Evolutionary conservation across 2,329 filamentous ascomycete species (phyloP), one percentile per base, ranked within the genome.

Genomic region (Acarospora socialis): DNA sequence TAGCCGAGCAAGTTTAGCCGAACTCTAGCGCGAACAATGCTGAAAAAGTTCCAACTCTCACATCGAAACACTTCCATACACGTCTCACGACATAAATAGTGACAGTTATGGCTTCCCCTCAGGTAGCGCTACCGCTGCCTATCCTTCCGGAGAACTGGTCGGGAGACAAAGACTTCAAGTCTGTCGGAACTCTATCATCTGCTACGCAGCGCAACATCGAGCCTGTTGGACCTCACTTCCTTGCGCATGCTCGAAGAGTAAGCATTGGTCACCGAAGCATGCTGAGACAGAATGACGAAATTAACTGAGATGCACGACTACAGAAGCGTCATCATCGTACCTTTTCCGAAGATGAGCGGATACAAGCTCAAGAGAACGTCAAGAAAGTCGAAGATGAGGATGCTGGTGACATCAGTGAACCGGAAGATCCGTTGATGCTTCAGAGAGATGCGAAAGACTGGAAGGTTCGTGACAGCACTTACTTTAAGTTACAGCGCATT

Each of bases 281-380:
- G 23, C 23, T 25, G 16, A 5, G 3, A 25, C 23, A 4, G 16
- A 15, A 24, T 13, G 7, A 15, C 23, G 16, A 8, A 10, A 25
- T 10, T 10, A 7, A 1, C 16, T 12, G 23, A 25, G 23, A 16
- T 39, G 9, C 34, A 32, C 36, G 12, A 1, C 17, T 22, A 52
- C 38, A 73, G 63, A 73, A 70, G 61, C 80, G 86, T 43, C 86
- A 95, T 63, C 83, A 92, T 67, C 84, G 90, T 52, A 98, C 90
- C 31, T 98, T 98, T 63, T 92, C 82, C 51, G 87, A 98, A 63
- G 90, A 98, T 61, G 90, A 98, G 58, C 81, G 86, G 45, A 92
- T 98, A 54, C 83, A 94, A 65, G 90, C 90, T 29, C 81, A 92
- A 60, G 77, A 92, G 59, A 84, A 78, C 46, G 84, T 86, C 53